Conservation (phyloP, 345 rosid species). For the Erysimum cheiranthoides region DNA sequence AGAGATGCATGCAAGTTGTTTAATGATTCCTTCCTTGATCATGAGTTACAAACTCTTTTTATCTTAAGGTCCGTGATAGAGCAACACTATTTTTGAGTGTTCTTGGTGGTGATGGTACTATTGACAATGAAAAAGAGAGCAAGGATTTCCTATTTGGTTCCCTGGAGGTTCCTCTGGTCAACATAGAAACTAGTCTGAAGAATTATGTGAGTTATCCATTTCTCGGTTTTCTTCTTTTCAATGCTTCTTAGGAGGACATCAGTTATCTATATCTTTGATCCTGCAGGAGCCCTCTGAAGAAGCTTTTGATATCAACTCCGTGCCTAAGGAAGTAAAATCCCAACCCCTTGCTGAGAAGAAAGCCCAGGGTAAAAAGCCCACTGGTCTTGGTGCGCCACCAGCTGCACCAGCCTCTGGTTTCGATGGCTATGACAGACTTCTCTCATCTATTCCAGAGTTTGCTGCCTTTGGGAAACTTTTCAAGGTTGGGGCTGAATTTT, state of each 20-base stretch:
- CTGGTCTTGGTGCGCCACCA: constrained; percentile 82
- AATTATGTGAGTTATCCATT: constrained; percentile 55
- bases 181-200: constrained; percentile 88
- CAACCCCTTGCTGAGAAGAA: constrained; percentile 92
- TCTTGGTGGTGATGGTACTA: constrained; percentile 70
- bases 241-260: not conserved
- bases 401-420: constrained; percentile 66
- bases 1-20: not conserved
- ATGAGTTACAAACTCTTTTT: not conserved
- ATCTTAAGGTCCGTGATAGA: constrained; percentile 89
- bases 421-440: constrained; percentile 80
- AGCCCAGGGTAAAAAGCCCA: constrained; percentile 86
- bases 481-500: constrained; percentile 41
- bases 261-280: constrained; percentile 42
- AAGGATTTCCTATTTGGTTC: constrained; percentile 80
- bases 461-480: constrained; percentile 83
- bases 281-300: constrained; percentile 83
- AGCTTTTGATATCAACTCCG: constrained; percentile 80
- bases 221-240: no score
- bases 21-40: not conserved
- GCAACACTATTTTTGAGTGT: constrained; percentile 86
- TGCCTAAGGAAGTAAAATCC: constrained; percentile 83
- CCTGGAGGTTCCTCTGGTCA: constrained; percentile 79
- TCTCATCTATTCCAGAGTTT: constrained; percentile 85
- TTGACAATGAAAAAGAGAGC: constrained; percentile 65